Evolutionary conservation across 2,329 filamentous ascomycete genomes (phyloP), one percentile per base, ranked within the genome.

Genomic region (Thyridium curvatum): DNA sequence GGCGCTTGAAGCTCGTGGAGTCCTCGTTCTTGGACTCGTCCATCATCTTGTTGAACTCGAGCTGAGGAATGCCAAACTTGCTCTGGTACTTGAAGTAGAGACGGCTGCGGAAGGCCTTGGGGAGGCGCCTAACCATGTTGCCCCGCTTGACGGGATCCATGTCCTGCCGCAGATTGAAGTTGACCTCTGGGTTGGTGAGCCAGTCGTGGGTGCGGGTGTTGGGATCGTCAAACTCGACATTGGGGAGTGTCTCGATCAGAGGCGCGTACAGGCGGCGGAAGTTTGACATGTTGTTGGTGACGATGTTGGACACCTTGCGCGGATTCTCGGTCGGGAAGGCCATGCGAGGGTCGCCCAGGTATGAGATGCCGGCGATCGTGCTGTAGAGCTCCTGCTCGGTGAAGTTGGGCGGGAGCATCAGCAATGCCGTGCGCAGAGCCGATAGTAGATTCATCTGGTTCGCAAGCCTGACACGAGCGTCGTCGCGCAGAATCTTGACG

Each of bases 261-360:
- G 91, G 91, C 10, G 85, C 82, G 59, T 98, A 98, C 0, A 98
- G 75, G 4, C 87, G 80, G 28, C 93, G 81, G 70, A 98, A 98
- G 58, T 95, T 90, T 30, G 84, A 69, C 56, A 96, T 79, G 61
- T 98, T 95, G 55, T 94, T 82, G 34, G 80, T 80, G 21, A 98
- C 93, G 51, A 98, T 98, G 60, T 97, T 97, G 52, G 78, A 74
- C 15, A 98, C 88, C 63, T 98, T 98, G 55, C 81, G 80, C 26
- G 87, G 89, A 55, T 97, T 87, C 60, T 98, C 93, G 1, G 87
- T 87, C 3, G 86, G 84, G 32, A 96, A 73, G 2, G 81, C 71
- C 93, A 98, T 98, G 46, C 93, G 86, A n/a, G 90, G 88, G 55
- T 98, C 93, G 28, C 93, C 93, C 49, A 94, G 79, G 60, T 98